Percentiles rank a stretch among this genome's conserved stretches.
These are phyloP conservation scores for Calocybe gambosa DNA, from an alignment of 1,284 basidiomycete genomes.

Conservation along the genomic window DNA sequence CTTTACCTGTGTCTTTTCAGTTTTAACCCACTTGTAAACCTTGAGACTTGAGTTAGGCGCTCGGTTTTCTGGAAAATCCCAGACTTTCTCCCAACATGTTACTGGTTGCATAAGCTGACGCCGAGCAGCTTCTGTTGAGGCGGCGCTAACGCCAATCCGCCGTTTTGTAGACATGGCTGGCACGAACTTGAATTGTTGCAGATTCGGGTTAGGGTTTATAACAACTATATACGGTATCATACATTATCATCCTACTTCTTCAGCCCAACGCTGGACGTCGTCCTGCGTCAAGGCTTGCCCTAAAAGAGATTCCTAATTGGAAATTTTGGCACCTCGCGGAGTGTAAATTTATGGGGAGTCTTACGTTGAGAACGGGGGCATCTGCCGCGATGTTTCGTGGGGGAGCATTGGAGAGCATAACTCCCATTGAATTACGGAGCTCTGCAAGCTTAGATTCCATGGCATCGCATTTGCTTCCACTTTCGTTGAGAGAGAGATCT, in stretches of 20 bases:
- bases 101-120: slow-evolving; percentile 78
- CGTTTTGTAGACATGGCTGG: slow-evolving; percentile 60
- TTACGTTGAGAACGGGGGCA: background rate
- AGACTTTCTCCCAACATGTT: slow-evolving; percentile 69
- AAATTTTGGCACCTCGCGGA: background rate
- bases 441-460: slow-evolving; percentile 56
- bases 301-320: background rate
- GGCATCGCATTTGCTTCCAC: slow-evolving; percentile 57
- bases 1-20: slow-evolving; percentile 64
- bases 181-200: background rate
- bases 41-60: slow-evolving; percentile 53
- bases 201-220: slow-evolving; percentile 9
- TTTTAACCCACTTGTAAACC: slow-evolving; percentile 68
- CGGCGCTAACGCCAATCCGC: slow-evolving; percentile 67
- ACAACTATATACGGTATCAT: background rate
- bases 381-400: background rate
- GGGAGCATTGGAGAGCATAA: slow-evolving; percentile 5
- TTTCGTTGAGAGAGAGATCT: background rate
- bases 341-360: background rate
- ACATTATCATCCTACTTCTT: slow-evolving; percentile 34
- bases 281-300: background rate
- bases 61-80: slow-evolving; percentile 50
- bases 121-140: slow-evolving; percentile 71
- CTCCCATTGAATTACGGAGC: slow-evolving; percentile 36
- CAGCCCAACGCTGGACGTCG: slow-evolving; percentile 58